Conservation (phyloP, 129 eudicot genomes). For the Lactuca saligna region DNA sequence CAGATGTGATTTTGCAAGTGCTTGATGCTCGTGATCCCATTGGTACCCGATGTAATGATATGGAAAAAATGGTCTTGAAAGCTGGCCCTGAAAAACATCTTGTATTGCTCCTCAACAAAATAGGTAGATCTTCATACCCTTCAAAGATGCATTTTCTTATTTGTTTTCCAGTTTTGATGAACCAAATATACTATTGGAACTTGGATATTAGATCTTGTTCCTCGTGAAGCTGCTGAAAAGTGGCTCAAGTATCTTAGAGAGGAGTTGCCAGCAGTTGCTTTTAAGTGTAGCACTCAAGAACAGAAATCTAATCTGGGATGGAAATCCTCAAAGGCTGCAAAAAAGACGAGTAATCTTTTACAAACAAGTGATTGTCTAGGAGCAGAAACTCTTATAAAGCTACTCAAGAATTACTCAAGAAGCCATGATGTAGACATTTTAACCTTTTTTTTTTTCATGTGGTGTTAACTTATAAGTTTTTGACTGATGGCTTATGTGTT, state of each 20-base stretch:
- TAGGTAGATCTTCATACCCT: conserved; percentile 50
- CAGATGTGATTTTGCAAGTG: conserved; percentile 97
- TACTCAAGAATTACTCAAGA: conserved; percentile 87
- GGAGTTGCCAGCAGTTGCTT: conserved; percentile 88
- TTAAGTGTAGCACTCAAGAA: conserved; percentile 92
- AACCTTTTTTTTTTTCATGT: not conserved
- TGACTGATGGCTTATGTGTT: not conserved
- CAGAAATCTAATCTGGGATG: conserved; percentile 82
- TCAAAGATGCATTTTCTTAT: too few relatives aligned
- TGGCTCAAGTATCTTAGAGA: conserved; percentile 94
- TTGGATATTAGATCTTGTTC: conserved; percentile 74
- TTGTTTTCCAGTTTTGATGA: not conserved
- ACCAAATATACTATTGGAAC: not conserved
- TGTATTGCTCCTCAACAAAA: conserved; percentile 88
- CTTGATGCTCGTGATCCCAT: conserved; percentile 99
- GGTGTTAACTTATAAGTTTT: not conserved
- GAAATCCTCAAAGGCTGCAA: conserved; percentile 62
- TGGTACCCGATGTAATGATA: conserved; percentile 84
- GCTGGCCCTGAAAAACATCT: conserved; percentile 82
- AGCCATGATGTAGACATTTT: conserved; percentile 45
- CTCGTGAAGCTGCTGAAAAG: conserved; percentile 91
- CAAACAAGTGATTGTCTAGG: conserved; percentile 96
- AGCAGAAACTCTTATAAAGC: conserved; percentile 77
- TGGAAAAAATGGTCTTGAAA: conserved; percentile 89
- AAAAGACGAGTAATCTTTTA: conserved; percentile 48